Evolutionary conservation across 2,329 filamentous ascomycete species (phyloP), one percentile per base, ranked within the genome.

Genomic region (Fusarium cicatricum): DNA sequence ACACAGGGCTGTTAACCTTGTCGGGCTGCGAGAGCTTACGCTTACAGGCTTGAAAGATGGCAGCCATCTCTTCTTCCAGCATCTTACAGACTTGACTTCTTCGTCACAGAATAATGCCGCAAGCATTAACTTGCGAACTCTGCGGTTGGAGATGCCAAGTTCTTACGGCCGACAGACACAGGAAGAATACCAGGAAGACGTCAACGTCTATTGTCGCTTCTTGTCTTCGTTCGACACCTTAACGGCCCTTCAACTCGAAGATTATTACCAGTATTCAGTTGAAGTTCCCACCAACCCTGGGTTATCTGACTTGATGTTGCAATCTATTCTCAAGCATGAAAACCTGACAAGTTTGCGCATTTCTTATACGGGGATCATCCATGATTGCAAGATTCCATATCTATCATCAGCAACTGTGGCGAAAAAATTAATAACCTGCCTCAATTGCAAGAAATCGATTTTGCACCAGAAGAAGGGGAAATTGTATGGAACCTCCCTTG

Each of bases 141-240:
- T 68, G 9, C 31, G 5, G 0, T 1, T 68, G 2, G 5, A 54
- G 1, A 23, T 55, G 23, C 32, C n/a, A n/a, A n/a, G n/a, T n/a
- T n/a, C n/a, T n/a, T n/a, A n/a, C 36, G 1, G 10, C 12, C 0
- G 14, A 38, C 9, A n/a, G n/a, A n/a, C n/a, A n/a, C n/a, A n/a
- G n/a, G n/a, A n/a, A n/a, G n/a, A n/a, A n/a, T n/a, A n/a, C n/a
- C n/a, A n/a, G n/a, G n/a, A n/a, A n/a, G n/a, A n/a, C n/a, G n/a
- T n/a, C n/a, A n/a, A n/a, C n/a, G n/a, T n/a, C n/a, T n/a, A n/a
- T n/a, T 42, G 46, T 11, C 28, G 31, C 7, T 50, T 67, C 5
- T 29, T 68, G 1, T 55, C 56, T 5, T 60, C 61, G 11, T 68
- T 68, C 2, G 31, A 60, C 21, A 60, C 48, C 1, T 33, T 68